Evolutionary conservation across 202 grass and related monocot genomes (phyloP), one percentile per base, ranked within the genome.

Genomic region (Zizania palustris): DNA sequence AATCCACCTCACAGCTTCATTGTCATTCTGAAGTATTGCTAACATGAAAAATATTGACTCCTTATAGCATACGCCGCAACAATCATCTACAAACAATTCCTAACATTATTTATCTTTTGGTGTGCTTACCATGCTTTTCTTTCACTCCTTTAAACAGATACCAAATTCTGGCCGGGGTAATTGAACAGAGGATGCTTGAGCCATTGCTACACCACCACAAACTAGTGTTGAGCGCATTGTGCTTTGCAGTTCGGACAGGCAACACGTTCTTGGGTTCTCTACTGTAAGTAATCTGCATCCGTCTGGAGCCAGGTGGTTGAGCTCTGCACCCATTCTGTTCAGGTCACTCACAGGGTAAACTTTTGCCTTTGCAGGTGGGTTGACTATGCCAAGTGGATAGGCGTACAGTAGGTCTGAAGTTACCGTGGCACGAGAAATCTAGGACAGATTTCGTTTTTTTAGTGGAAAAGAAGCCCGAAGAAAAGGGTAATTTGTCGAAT

Each of bases 251-350:
- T 83, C 84, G 94, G 49, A 97, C 94, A 63, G 94, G 91, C 71
- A 97, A 97, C 76, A 97, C 94, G 9, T 97, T 92, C 75, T 68
- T 97, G 85, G 94, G 94, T 67, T 97, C 94, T 60, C 81, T 92
- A 74, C 64, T 97, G 91, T 97, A 67, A 97, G 91, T 84, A 60
- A 55, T 60, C 38, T 73, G 8, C 56, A 50, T 16, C 22, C 21
- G 12, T 58, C 18, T 42, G 28, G 69, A 49, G 64, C 58, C 22
- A 46, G 12, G 69, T 44, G 72, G 50, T 73, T 37, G 9, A 55
- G 55, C 35, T 61, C 49, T 67, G 10, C 66, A 71, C 14, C 56
- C 46, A 58, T 77, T 65, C 3, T 53, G 20, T 71, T 77, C 72
- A 56, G 61, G 22, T 69, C 10, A 77, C 38, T 68, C 81, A 38